Percentiles rank a stretch among this genome's conserved stretches.
These are phyloP conservation scores for Inosperma sp. DNA, from an alignment of 768 basidiomycete species.

Conservation along the genomic window DNA sequence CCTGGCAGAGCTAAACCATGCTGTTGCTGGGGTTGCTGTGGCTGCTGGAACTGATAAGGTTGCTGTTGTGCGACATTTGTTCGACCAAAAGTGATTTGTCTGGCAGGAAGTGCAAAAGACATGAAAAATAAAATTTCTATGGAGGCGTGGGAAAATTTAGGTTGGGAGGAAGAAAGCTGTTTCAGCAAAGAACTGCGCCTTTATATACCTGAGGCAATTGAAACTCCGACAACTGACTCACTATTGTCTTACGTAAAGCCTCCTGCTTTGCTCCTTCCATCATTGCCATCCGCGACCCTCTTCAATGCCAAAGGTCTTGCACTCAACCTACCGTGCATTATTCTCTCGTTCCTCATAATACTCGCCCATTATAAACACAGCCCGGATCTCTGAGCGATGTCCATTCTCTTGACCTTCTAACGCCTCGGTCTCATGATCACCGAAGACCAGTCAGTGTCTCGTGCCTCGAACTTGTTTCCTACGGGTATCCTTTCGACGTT, in stretches of 20 bases:
- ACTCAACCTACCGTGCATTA: too few species aligned
- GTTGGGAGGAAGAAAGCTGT: slow-evolving; percentile 30
- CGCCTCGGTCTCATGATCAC: too few species aligned
- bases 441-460: too few species aligned
- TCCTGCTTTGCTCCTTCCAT: slow-evolving; percentile 30
- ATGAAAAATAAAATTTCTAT: slow-evolving; percentile 34
- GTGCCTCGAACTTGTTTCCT: too few species aligned
- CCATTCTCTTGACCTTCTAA: too few species aligned
- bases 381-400: too few species aligned
- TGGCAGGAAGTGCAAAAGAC: slow-evolving; percentile 69
- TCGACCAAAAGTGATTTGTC: slow-evolving; percentile 74
- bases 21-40: slow-evolving; percentile 46
- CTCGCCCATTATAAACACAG: too few species aligned
- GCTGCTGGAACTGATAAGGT: slow-evolving; percentile 35
- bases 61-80: slow-evolving; percentile 45
- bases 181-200: slow-evolving; percentile 24
- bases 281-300: too few species aligned
- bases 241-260: slow-evolving; percentile 39
- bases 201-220: slow-evolving; percentile 45
- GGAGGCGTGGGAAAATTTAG: slow-evolving; percentile 41
- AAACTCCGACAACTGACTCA: slow-evolving; percentile 45
- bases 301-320: too few species aligned
- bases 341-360: too few species aligned
- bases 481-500: too few species aligned
- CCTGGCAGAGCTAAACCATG: slow-evolving; percentile 54